These are phyloP conservation scores for Ophioceras dolichostomum DNA, from an alignment of 2,329 filamentous ascomycete species.

Conservation along the genomic window DNA sequence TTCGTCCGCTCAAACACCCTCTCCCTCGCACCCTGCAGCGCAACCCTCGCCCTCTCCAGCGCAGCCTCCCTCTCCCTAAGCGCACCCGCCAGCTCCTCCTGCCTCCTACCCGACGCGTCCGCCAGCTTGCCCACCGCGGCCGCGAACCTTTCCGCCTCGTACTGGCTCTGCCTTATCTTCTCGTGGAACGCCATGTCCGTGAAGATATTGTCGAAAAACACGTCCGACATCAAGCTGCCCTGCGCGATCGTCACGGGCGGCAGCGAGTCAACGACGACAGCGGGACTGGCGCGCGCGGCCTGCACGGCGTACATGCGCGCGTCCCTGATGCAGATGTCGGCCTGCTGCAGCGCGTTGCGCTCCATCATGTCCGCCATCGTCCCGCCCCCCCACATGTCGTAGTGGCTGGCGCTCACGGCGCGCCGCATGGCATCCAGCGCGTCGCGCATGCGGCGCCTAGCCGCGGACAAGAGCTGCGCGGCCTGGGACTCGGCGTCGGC, in stretches of 20 bases:
- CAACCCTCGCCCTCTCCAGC: slow-evolving; percentile 20
- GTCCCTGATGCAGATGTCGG: slow-evolving; percentile 28
- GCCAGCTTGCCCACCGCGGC: slow-evolving; percentile 18
- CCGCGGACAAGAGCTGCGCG: slow-evolving; percentile 24
- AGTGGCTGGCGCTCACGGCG: slow-evolving; percentile 25
- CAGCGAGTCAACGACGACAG: slow-evolving; percentile 20
- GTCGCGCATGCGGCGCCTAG: slow-evolving; percentile 19
- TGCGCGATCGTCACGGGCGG: slow-evolving; percentile 28
- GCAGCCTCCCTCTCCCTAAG: slow-evolving; percentile 15
- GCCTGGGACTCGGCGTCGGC: slow-evolving; percentile 29
- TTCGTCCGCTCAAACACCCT: slow-evolving; percentile 24
- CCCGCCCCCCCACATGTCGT: slow-evolving; percentile 38
- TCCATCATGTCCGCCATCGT: slow-evolving; percentile 39
- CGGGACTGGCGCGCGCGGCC: slow-evolving; percentile 24
- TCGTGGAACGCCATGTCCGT: slow-evolving; percentile 38
- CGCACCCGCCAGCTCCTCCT: slow-evolving; percentile 16
- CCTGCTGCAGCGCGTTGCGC: slow-evolving; percentile 33
- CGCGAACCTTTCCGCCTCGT: slow-evolving; percentile 21
- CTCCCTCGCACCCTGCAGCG: slow-evolving; percentile 31
- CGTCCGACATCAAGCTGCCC: slow-evolving; percentile 32
- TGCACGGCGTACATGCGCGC: slow-evolving; percentile 26
- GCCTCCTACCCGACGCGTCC: slow-evolving; percentile 16
- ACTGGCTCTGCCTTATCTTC: slow-evolving; percentile 31
- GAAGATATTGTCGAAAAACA: slow-evolving; percentile 44
- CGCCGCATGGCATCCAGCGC: slow-evolving; percentile 26